A percentile compares a stretch with the other conserved stretches of the same genome.
Evolutionary conservation across 192 early-diverging fungal species (phyloP).

Genomic region (Gorgonomyces haynaldii): DNA sequence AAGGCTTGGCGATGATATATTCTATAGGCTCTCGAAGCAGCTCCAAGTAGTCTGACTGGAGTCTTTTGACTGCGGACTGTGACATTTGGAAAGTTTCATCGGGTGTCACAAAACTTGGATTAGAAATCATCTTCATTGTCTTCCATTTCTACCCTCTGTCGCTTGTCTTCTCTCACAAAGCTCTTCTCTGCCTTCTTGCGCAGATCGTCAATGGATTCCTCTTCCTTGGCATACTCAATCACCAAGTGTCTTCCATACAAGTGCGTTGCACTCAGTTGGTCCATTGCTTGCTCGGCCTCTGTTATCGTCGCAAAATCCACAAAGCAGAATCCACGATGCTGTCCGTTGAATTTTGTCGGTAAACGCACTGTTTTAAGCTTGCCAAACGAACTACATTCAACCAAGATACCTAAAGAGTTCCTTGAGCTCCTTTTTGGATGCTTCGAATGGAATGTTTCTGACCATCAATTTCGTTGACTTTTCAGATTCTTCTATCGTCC

Average conservation of each 20-base stretch:
- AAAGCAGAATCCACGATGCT: slow-evolving; percentile 96
- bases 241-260: slow-evolving; percentile 96
- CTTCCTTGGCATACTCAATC: slow-evolving; percentile 86
- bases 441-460: slow-evolving; percentile 94
- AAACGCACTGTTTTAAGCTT: slow-evolving; percentile 89
- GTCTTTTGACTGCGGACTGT: too few relatives aligned
- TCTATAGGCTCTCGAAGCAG: too few relatives aligned
- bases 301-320: slow-evolving; percentile 94
- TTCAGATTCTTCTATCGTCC: slow-evolving; percentile 31
- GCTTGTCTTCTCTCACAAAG: slow-evolving; percentile 58
- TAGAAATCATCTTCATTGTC: slow-evolving; percentile 13
- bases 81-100: too few relatives aligned
- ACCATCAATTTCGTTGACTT: slow-evolving; percentile 79
- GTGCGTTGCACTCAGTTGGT: slow-evolving; percentile 80
- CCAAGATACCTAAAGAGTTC: slow-evolving; percentile 66
- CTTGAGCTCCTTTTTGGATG: slow-evolving; percentile 86
- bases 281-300: slow-evolving; percentile 83
- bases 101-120: neutral
- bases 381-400: slow-evolving; percentile 63
- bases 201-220: slow-evolving; percentile 68
- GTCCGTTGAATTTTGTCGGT: slow-evolving; percentile 85
- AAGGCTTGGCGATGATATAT: too few relatives aligned
- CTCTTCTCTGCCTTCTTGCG: slow-evolving; percentile 74
- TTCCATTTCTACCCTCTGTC: slow-evolving; percentile 54
- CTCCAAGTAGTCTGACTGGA: too few relatives aligned